phyloP scores from a whole-genome alignment of 108 stramenopile species.

The Fragilaria crotonensis region DNA sequence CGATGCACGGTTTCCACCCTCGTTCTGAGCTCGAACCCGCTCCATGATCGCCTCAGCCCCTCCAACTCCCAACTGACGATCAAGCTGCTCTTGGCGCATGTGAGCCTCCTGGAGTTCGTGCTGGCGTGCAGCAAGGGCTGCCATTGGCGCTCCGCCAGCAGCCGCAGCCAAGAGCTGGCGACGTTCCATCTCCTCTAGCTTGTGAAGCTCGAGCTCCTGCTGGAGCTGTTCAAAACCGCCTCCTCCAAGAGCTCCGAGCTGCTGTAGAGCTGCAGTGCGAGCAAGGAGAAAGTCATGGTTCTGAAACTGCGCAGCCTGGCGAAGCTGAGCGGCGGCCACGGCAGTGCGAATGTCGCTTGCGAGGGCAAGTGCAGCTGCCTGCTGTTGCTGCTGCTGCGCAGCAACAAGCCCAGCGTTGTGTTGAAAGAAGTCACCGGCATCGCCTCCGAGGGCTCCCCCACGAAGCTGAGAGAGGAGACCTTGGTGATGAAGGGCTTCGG shows the following conservation, averaged over 20 bases:
- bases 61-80: not conserved
- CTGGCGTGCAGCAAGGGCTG: not conserved
- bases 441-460: not conserved
- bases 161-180: conserved; percentile 11
- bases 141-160: not conserved
- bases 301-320: conserved; percentile 6
- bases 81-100: conserved; percentile 7
- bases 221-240: conserved; percentile 47
- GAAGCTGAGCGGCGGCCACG: conserved; percentile 4
- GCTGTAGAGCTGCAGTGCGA: conserved; percentile 2
- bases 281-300: conserved; percentile 7
- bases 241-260: conserved; percentile 51
- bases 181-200: conserved; percentile 30
- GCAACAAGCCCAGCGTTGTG: not conserved
- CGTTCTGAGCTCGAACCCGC: not conserved
- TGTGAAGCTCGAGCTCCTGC: conserved; percentile 41
- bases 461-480: not conserved
- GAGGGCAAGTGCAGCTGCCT: conserved; percentile 6
- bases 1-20: not conserved
- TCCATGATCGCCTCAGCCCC: not conserved
- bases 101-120: conserved; percentile 2
- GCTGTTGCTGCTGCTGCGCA: conserved; percentile 2
- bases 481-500: conserved; percentile 2
- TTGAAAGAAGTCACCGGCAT: not conserved
- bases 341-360: conserved; percentile 1